Conservation (phyloP, 2,329 filamentous ascomycete genomes). For the Trichophyton mentagrophytes region DNA sequence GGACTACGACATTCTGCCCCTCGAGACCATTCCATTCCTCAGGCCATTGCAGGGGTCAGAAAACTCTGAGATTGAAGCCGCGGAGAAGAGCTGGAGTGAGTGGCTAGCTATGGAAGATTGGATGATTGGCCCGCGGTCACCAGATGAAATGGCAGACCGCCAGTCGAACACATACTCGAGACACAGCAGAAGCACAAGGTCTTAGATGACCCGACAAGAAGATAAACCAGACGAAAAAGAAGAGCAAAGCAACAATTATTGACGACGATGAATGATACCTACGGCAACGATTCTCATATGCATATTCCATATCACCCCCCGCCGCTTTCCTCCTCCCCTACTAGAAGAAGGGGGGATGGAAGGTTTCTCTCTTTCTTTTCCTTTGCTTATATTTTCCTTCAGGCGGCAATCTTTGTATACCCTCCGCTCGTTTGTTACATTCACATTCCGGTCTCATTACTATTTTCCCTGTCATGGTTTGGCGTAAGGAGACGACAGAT, state of each 20-base stretch:
- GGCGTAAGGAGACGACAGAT: not conserved
- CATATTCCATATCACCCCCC: not conserved
- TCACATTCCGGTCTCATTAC: not conserved
- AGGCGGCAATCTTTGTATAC: not conserved
- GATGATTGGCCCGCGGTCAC: conserved; percentile 82
- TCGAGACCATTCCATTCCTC: conserved; percentile 78
- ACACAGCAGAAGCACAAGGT: not conserved
- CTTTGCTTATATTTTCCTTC: no score
- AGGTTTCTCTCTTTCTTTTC: not conserved
- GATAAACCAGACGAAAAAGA: not conserved
- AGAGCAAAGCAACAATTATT: not conserved
- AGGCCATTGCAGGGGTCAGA: conserved; percentile 64
- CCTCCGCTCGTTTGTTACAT: not conserved
- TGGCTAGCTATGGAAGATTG: conserved; percentile 97
- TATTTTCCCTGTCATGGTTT: not conserved
- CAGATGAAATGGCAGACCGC: conserved; percentile 33
- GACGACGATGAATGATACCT: conserved; percentile 1
- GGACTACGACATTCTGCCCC: conserved; percentile 73
- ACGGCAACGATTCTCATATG: not conserved
- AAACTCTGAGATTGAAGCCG: conserved; percentile 66
- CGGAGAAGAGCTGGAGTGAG: conserved; percentile 79
- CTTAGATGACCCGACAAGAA: not conserved
- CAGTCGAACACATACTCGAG: conserved; percentile 17
- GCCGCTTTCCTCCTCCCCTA: not conserved
- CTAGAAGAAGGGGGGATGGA: not conserved